Evolutionary conservation across 2,329 filamentous ascomycete species (phyloP).

Genomic region (Sporothrix brasiliensis): DNA sequence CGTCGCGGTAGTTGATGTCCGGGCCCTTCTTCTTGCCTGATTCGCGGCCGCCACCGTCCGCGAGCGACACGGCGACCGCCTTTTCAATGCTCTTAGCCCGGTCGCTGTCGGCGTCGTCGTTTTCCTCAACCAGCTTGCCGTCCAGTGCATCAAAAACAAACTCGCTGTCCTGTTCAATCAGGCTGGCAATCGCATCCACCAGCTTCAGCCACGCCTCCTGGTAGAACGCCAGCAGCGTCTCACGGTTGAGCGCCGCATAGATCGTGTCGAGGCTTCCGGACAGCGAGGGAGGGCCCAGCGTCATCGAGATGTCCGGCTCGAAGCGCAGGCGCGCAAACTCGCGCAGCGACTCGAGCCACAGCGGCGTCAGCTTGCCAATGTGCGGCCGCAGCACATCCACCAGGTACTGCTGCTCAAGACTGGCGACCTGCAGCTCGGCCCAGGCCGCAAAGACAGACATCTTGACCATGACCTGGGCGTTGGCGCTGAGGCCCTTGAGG

Average conservation of each 20-base stretch:
- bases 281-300: constrained; percentile 75
- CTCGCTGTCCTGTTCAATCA: constrained; percentile 96
- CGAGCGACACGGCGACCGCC: background rate
- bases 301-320: constrained; percentile 95
- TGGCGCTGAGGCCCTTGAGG: constrained; percentile 87
- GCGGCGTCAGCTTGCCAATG: constrained; percentile 82
- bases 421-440: constrained; percentile 95
- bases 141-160: constrained; percentile 97
- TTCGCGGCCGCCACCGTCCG: constrained; percentile 41
- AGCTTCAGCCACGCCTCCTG: constrained; percentile 96
- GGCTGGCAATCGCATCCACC: constrained; percentile 93
- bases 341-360: constrained; percentile 90
- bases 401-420: constrained; percentile 86
- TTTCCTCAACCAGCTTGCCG: constrained; percentile 65
- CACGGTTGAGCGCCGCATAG: constrained; percentile 90
- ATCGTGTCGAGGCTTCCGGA: constrained; percentile 89
- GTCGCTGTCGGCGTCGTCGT: background rate
- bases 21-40: constrained; percentile 53
- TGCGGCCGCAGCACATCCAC: constrained; percentile 87
- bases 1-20: constrained; percentile 96
- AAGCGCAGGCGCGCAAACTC: constrained; percentile 90
- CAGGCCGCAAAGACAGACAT: constrained; percentile 96
- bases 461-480: constrained; percentile 97
- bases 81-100: constrained; percentile 6
- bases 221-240: constrained; percentile 92